Base-by-base conservation (phyloP, 495 filamentous ascomycete genomes). In the Podospora pseudopauciseta region DNA sequence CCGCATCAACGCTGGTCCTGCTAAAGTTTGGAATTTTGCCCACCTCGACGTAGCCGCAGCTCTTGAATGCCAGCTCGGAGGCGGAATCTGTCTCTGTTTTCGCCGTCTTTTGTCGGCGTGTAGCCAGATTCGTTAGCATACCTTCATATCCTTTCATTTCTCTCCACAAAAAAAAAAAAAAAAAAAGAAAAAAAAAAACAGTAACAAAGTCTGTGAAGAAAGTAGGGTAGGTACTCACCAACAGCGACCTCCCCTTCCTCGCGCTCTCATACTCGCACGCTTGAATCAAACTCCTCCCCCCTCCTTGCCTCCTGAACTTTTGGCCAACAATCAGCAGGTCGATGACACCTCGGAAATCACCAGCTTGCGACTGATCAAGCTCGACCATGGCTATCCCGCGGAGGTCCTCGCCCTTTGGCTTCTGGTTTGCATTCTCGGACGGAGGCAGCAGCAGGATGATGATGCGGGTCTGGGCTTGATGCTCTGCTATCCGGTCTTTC, bases 291-390 rank as follows among this genome's bases (percentile, higher is more conserved):
- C 69, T 59, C 59, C 66, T 72, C 2, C 73, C 77, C n/a, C 75
- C 76, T 0, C 77, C 78, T 55, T 74, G 74, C 0, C 75, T 54
- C 15, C 79, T 74, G 54, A 66, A 72, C 39, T 66, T 67, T 18
- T 71, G 71, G 44, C 73, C 74, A 28, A 82, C 76, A 61, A 81
- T 70, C 13, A 82, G 73, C 56, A 79, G 76, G 64, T 81, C 79
- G 26, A 82, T 73, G 23, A 73, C 71, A 3, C 75, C 80, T 32
- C 77, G 69, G 55, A 79, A 79, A 11, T 72, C 68, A 5, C 75
- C 77, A 49, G 80, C 80, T 73, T 81, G 77, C 19, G 71, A 64
- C 39, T 75, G 70, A 60, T 74, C 70, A 30, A 79, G 70, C 70
- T 72, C 69, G 2, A 81, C 70, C 76, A 78, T 81, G 62, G 76